Base-by-base conservation (phyloP, 2,329 filamentous ascomycete genomes). In the Pyrenophora teres region DNA sequence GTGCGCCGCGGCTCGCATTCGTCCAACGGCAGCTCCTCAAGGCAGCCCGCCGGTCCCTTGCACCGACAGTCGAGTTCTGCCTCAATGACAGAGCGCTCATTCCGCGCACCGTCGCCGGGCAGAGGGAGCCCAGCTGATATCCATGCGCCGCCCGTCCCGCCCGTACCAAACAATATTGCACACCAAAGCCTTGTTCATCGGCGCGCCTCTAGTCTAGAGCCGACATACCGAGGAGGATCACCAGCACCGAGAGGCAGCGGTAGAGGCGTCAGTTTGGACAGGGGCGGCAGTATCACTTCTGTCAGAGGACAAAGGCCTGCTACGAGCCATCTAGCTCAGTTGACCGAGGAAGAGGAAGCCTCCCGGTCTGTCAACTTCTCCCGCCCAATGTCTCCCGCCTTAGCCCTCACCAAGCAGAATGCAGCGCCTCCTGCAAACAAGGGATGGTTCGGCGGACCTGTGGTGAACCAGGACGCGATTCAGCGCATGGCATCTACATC, bases 1-100 rank as follows among this genome's bases (percentile, higher is more conserved):
- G 73, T 85, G 54, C 85, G 90, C 63, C 85, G 92, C 72, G 81
- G 81, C 44, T 96, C 92, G 0, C 76, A 83, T 36, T 89, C 89
- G 1, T 93, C 90, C 4, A 78, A 83, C 40, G 80, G 79, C 31
- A 84, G 81, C 58, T 76, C 72, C 59, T 73, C 65, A 46, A 69
- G 70, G 53, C 74, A 56, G 5, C 73, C 71, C 49, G 73, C 56
- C 2, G 46, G 56, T 4, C 50, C 49, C 8, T 49, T 74, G 77
- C 78, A 68, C 55, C 57, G 73, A 56, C 72, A 45, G 76, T 92
- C 54, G 81, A 87, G 92, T 74, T 83, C 83, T 23, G 83, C 86
- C 18, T 96, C 92, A 42, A 96, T 97, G 92, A 87, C 85, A 25
- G 89, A 93, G 71, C 85, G 93, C 51, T 92, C 91, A 0, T 96